Evolutionary conservation across 306 rosid species (phyloP).

Genomic region (Inga oerstediana): DNA sequence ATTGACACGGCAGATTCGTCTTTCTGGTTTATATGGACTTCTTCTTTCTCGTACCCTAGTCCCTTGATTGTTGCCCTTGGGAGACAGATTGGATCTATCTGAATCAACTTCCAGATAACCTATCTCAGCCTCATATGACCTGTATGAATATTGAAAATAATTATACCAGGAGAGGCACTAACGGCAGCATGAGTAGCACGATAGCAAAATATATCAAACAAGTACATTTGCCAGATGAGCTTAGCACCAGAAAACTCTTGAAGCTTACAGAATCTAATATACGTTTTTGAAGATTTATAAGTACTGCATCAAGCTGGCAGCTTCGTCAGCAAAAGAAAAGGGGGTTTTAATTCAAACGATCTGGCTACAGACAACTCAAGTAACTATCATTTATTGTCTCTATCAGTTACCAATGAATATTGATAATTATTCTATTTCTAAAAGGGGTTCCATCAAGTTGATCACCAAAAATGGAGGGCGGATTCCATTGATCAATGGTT

Average conservation of each 20-base stretch:
- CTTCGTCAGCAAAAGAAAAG: background rate
- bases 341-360: background rate
- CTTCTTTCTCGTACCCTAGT: conserved; percentile 29
- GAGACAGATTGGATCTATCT: conserved; percentile 48
- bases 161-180: background rate
- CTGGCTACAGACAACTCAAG: background rate
- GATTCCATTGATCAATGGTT: background rate
- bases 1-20: conserved; percentile 66
- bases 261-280: background rate
- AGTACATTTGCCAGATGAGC: conserved; percentile 3
- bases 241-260: background rate
- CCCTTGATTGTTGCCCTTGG: conserved; percentile 43
- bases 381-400: background rate
- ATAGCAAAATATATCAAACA: background rate
- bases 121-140: conserved; percentile 91
- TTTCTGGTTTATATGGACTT: conserved; percentile 47
- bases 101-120: conserved; percentile 73
- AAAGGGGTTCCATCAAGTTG: background rate
- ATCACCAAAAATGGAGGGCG: background rate
- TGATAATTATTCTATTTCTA: background rate
- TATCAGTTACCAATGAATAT: background rate
- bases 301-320: background rate
- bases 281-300: conserved; percentile 10
- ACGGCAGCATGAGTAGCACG: conserved; percentile 17
- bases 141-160: conserved; percentile 39